Evolutionary conservation across 176 grass and related monocot genomes (phyloP).

Genomic region (Musa schizocarpa): DNA sequence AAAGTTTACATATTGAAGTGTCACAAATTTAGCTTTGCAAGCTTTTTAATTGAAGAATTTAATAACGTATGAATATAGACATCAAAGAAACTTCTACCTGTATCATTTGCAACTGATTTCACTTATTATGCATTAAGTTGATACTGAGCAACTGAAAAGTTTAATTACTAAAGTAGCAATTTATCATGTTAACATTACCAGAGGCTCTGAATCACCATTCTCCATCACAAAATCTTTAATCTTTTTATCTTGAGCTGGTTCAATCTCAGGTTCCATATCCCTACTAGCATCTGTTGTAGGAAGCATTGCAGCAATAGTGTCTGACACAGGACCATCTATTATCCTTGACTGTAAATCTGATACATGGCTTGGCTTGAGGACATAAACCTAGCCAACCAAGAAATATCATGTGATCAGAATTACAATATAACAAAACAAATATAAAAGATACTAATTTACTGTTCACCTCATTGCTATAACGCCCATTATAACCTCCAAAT

Average conservation of each 20-base stretch:
- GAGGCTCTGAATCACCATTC: constrained; percentile 33
- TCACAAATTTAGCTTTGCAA: neutral
- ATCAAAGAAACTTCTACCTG: neutral
- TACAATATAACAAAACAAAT: neutral
- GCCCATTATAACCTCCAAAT: constrained; percentile 98
- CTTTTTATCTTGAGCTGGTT: constrained; percentile 75
- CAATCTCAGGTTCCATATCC: constrained; percentile 63
- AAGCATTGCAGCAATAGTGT: constrained; percentile 25
- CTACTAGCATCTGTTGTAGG: constrained; percentile 31
- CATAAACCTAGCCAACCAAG: constrained; percentile 43
- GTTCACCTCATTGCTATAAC: constrained; percentile 83
- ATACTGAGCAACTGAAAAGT: neutral
- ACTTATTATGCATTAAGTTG: neutral
- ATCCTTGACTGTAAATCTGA: constrained; percentile 46
- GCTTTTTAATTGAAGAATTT: neutral
- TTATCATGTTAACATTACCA: neutral
- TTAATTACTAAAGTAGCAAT: too few relatives aligned
- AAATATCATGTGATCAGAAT: neutral
- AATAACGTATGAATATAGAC: neutral
- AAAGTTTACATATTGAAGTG: neutral
- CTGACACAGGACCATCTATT: constrained; percentile 38
- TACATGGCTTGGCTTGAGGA: constrained; percentile 66
- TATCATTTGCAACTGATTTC: neutral
- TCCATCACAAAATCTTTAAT: constrained; percentile 90
- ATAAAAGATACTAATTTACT: constrained; percentile 3